Conservation (phyloP, 2,329 filamentous ascomycete genomes). For the Xylariaceae sp. region DNA sequence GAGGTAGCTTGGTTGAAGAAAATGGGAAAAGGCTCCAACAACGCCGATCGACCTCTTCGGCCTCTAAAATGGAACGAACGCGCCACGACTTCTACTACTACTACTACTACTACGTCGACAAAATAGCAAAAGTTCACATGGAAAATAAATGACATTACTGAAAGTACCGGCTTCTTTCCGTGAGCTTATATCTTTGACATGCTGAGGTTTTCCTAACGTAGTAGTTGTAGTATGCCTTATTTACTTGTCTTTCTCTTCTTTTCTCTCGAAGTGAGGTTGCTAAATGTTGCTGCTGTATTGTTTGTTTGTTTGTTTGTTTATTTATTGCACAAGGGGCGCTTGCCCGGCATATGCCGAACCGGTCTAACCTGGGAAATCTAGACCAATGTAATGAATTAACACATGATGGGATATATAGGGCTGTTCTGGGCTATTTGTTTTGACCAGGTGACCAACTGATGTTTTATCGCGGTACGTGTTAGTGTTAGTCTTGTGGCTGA, state of each 20-base stretch:
- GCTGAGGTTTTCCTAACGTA: neutral
- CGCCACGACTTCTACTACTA: slow-evolving; percentile 8
- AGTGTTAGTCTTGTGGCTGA: too few species aligned
- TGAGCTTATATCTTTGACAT: neutral
- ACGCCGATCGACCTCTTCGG: slow-evolving; percentile 2
- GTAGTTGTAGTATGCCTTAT: too few species aligned
- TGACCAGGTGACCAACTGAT: too few species aligned
- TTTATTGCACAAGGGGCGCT: too few species aligned
- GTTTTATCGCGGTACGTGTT: too few species aligned
- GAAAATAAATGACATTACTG: slow-evolving; percentile 24
- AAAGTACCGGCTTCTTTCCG: neutral
- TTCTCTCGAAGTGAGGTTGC: neutral
- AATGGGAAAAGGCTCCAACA: slow-evolving; percentile 1
- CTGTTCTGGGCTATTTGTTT: too few species aligned
- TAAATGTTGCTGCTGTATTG: neutral
- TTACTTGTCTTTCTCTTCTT: too few species aligned
- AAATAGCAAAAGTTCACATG: slow-evolving; percentile 23
- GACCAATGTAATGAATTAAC: too few species aligned
- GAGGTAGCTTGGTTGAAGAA: slow-evolving; percentile 15
- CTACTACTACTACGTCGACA: slow-evolving; percentile 8
- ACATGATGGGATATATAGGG: too few species aligned
- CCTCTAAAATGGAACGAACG: slow-evolving; percentile 10
- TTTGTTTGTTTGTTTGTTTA: neutral
- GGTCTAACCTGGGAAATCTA: too few species aligned
- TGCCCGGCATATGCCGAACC: too few species aligned